A percentile compares a stretch with the other conserved stretches of the same genome.
Evolutionary conservation across 345 rosid genomes (phyloP).

Genomic region (Populus pruinosa): DNA sequence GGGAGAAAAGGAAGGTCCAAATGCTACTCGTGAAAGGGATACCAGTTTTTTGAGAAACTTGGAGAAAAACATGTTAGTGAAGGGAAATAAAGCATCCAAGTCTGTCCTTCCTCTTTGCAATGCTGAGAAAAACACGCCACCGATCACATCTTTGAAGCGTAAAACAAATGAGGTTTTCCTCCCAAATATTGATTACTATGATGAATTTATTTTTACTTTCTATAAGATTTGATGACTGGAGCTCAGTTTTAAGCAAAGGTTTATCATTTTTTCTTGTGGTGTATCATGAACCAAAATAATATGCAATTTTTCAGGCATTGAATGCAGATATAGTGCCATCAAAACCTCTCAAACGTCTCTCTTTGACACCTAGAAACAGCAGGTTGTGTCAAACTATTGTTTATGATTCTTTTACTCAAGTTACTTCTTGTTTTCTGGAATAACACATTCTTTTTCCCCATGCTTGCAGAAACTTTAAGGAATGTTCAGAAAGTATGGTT

Average conservation of each 20-base stretch:
- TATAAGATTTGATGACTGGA: neutral
- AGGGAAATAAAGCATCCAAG: slow-evolving; percentile 19
- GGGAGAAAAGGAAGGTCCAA: slow-evolving; percentile 37
- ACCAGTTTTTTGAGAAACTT: slow-evolving; percentile 26
- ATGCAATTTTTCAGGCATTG: slow-evolving; percentile 43
- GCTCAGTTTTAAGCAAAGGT: slow-evolving; percentile 12
- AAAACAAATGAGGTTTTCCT: slow-evolving; percentile 57
- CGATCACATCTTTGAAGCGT: slow-evolving; percentile 56
- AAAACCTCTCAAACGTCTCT: slow-evolving; percentile 56
- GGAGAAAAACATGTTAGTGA: slow-evolving; percentile 32
- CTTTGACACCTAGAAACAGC: slow-evolving; percentile 53
- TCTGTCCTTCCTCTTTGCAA: slow-evolving; percentile 28
- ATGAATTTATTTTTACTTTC: neutral
- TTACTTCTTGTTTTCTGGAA: slow-evolving; percentile 4
- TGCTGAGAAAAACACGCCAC: slow-evolving; percentile 30
- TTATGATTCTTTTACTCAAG: slow-evolving; percentile 3
- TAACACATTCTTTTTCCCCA: slow-evolving; percentile 7
- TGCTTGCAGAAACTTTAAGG: slow-evolving; percentile 36
- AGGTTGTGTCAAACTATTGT: slow-evolving; percentile 39
- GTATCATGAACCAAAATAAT: neutral
- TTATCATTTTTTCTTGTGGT: neutral
- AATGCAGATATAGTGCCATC: slow-evolving; percentile 24
- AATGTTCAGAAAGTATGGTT: slow-evolving; percentile 28
- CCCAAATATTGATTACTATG: neutral
- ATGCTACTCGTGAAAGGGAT: slow-evolving; percentile 28